Evolutionary conservation across 2,329 filamentous ascomycete genomes (phyloP), one percentile per base, ranked within the genome.

Genomic region (Mycosphaerelloides madeirae): DNA sequence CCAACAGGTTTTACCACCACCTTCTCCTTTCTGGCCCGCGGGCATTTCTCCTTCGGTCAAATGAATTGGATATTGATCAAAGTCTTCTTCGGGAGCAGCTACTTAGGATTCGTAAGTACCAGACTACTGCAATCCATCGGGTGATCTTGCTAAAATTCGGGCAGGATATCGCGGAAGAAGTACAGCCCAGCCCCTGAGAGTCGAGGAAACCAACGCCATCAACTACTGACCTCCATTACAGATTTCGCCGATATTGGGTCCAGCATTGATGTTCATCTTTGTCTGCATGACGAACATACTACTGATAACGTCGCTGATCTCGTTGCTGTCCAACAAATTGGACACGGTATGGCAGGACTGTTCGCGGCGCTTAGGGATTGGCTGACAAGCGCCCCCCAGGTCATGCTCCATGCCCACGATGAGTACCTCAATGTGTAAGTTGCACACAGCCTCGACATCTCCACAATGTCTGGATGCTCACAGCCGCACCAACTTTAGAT

Each of bases 31-130:
- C 74, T 93, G 34, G 86, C 84, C n/a, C 78, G 85, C 43, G 83
- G 85, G 39, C 67, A 70, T 2, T 88, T 84, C 59, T 77, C 73
- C 3, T 75, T 84, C 18, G 66, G 70, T 8, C 70, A 81, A 44
- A 90, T 90, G 84, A 81, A 82, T 29, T 84, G 84, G 50, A 54
- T 56, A 12, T n/a, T 56, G 32, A 52, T 56, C 46, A 56, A 87
- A 64, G 87, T 90, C 41, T 90, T 90, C 63, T 89, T 87, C 60
- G 86, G 85, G 9, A 84, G 82, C 14, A 84, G 78, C 61, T 85
- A 80, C 58, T 75, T 88, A 38, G 86, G 86, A 34, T 89, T 91
- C 59, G 77, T 80, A 59, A 68, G 77, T 76, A n/a, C 13, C 19
- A n/a, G 8, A 15, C 29, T 28, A 32, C 6, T 28, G 20, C 20